phyloP scores from a whole-genome alignment of 2,329 filamentous ascomycete species.

The Chaetomium sp. region DNA sequence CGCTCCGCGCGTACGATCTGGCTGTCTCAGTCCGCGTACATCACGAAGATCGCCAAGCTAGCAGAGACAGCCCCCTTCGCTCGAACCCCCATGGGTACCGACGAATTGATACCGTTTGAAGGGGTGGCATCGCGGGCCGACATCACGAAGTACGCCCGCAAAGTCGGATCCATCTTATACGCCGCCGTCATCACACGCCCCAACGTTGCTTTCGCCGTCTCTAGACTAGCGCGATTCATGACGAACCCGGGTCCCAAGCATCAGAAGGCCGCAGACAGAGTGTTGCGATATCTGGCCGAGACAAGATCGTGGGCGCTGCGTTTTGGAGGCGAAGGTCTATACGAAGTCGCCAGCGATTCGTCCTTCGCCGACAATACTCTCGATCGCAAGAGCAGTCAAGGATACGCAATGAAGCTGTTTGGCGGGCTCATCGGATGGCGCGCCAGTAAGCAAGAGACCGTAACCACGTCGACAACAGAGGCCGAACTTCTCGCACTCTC shows the following conservation, averaged over 20 bases:
- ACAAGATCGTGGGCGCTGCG: no score
- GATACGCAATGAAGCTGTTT: slow-evolving; percentile 18
- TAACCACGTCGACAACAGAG: slow-evolving; percentile 14
- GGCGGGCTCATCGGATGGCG: slow-evolving; percentile 10
- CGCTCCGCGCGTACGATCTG: neutral
- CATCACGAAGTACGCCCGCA: no score
- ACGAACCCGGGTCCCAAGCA: neutral
- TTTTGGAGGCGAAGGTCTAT: no score
- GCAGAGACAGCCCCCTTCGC: neutral
- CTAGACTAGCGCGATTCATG: slow-evolving; percentile 3
- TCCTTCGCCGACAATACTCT: slow-evolving; percentile 7
- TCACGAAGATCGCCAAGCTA: neutral
- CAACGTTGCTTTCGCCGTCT: slow-evolving; percentile 18
- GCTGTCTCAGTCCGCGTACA: neutral
- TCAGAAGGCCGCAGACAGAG: slow-evolving; percentile 3
- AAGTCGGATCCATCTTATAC: neutral
- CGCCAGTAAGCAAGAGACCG: slow-evolving; percentile 20
- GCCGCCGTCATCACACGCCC: slow-evolving; percentile 19
- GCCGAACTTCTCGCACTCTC: slow-evolving; percentile 1
- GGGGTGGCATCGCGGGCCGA: no score
- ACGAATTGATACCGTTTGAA: no score
- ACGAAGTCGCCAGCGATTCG: slow-evolving; percentile 1
- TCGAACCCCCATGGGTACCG: no score
- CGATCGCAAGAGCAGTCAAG: slow-evolving; percentile 17
- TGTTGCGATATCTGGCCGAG: neutral